These are phyloP conservation scores for Dactylellina leptospora DNA, from an alignment of 2,329 filamentous ascomycete genomes.

Conservation along the genomic window DNA sequence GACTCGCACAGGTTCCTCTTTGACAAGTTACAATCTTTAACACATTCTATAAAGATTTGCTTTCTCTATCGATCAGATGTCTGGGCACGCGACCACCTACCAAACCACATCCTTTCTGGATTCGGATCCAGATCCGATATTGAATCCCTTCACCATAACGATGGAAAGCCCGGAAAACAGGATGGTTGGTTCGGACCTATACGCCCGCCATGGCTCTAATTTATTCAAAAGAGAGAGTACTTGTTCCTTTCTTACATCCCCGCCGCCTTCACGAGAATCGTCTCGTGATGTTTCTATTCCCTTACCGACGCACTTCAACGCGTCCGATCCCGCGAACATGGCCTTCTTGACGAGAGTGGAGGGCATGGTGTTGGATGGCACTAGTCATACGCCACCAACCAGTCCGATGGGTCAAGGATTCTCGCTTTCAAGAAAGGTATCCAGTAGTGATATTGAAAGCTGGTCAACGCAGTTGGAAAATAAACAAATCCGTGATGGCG, in stretches of 20 bases:
- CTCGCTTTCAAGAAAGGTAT: too few relatives aligned
- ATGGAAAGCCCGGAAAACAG: background rate
- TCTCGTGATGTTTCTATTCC: slow-evolving; percentile 19
- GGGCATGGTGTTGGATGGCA: background rate
- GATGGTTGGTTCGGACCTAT: background rate
- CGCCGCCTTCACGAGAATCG: slow-evolving; percentile 4
- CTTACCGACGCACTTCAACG: background rate
- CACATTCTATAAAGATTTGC: too few relatives aligned
- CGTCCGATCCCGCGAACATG: background rate
- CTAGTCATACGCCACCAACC: slow-evolving; percentile 27
- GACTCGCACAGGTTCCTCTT: too few relatives aligned
- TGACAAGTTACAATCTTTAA: too few relatives aligned
- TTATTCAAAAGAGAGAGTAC: slow-evolving; percentile 1
- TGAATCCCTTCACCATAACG: background rate
- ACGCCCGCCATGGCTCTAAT: slow-evolving; percentile 16
- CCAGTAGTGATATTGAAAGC: too few relatives aligned
- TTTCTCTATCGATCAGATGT: too few relatives aligned
- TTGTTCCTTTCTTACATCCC: background rate
- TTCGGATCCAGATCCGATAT: too few relatives aligned
- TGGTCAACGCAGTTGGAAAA: too few relatives aligned
- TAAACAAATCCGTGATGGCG: too few relatives aligned
- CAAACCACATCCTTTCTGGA: too few relatives aligned
- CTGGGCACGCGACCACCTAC: too few relatives aligned
- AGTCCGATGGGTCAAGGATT: slow-evolving; percentile 7
- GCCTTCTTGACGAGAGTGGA: background rate